phyloP scores from a whole-genome alignment of 2,329 filamentous ascomycete genomes.

The Akanthomyces dipterigenus region DNA sequence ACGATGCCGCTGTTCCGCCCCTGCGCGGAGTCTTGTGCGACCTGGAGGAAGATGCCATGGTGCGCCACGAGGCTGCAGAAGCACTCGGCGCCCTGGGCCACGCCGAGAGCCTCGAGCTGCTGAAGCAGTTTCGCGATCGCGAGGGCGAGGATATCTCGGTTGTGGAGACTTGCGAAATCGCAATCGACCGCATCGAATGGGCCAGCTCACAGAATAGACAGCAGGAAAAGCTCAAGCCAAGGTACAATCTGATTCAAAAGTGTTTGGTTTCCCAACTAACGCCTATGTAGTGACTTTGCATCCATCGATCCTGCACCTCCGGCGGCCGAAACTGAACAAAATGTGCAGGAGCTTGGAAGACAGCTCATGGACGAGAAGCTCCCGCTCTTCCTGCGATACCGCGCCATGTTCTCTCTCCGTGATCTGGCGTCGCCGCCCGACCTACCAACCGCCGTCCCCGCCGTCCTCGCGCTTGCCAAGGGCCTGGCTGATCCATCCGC shows the following conservation, averaged over 20 bases:
- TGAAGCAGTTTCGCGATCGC: slow-evolving; percentile 69
- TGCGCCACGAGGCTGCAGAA: slow-evolving; percentile 92
- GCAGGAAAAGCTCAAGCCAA: slow-evolving; percentile 71
- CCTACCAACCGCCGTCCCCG: slow-evolving; percentile 81
- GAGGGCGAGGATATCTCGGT: slow-evolving; percentile 71
- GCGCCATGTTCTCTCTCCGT: slow-evolving; percentile 95
- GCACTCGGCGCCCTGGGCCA: slow-evolving; percentile 84
- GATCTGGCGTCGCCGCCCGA: slow-evolving; percentile 92
- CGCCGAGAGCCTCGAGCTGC: slow-evolving; percentile 62
- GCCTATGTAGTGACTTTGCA: slow-evolving; percentile 69
- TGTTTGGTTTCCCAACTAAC: slow-evolving; percentile 22
- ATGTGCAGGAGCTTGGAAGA: slow-evolving; percentile 68
- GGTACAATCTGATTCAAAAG: slow-evolving; percentile 44
- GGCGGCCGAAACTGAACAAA: slow-evolving; percentile 61
- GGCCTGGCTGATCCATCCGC: slow-evolving; percentile 82
- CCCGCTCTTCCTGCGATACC: slow-evolving; percentile 86
- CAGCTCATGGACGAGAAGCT: slow-evolving; percentile 70
- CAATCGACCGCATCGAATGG: slow-evolving; percentile 90
- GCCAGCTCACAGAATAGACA: slow-evolving; percentile 68
- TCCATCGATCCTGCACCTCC: slow-evolving; percentile 94
- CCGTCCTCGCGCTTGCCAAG: slow-evolving; percentile 75
- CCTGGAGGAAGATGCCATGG: slow-evolving; percentile 84
- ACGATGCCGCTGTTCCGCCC: slow-evolving; percentile 65
- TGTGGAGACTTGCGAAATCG: slow-evolving; percentile 95
- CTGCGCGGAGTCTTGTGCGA: slow-evolving; percentile 71